These are phyloP conservation scores for Melampsora abietis-canadensis DNA, from an alignment of 1,284 basidiomycete species.

Conservation along the genomic window DNA sequence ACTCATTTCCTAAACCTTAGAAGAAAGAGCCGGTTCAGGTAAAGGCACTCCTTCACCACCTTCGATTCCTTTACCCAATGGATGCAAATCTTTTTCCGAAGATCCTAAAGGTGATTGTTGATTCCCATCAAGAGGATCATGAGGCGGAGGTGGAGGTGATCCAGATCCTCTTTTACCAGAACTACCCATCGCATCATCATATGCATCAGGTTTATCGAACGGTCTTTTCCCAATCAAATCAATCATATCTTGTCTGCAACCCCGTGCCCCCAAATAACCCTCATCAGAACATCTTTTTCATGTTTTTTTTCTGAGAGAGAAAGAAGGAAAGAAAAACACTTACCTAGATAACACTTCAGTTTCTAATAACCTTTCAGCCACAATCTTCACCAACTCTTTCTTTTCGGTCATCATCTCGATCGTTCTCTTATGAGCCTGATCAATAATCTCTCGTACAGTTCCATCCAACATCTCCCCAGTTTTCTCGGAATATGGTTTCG, in stretches of 20 bases:
- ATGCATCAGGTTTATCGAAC: conserved; percentile 66
- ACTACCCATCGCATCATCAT: conserved; percentile 48
- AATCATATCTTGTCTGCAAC: conserved; percentile 75
- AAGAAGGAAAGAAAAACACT: too few relatives aligned
- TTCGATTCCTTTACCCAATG: conserved; percentile 34
- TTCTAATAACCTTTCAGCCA: conserved; percentile 80
- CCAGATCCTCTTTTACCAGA: conserved; percentile 17
- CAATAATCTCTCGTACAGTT: conserved; percentile 90
- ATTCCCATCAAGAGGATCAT: background rate
- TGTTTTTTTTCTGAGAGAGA: too few relatives aligned
- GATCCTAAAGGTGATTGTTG: background rate
- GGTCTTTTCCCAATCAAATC: conserved; percentile 76
- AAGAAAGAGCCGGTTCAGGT: conserved; percentile 27
- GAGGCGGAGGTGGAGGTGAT: conserved; percentile 3
- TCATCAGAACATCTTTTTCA: too few relatives aligned
- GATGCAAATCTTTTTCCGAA: conserved; percentile 19
- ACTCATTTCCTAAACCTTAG: background rate
- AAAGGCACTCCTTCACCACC: conserved; percentile 32
- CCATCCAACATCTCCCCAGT: conserved; percentile 88
- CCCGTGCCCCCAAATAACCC: too few relatives aligned
- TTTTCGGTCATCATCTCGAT: conserved; percentile 76
- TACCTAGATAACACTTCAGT: conserved; percentile 93
- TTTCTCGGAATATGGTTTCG: conserved; percentile 96
- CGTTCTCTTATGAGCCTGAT: conserved; percentile 79
- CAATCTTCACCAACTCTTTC: conserved; percentile 85